These are phyloP conservation scores for Sextonia rubra DNA, from an alignment of 164 flowering plant species.

Conservation along the genomic window DNA sequence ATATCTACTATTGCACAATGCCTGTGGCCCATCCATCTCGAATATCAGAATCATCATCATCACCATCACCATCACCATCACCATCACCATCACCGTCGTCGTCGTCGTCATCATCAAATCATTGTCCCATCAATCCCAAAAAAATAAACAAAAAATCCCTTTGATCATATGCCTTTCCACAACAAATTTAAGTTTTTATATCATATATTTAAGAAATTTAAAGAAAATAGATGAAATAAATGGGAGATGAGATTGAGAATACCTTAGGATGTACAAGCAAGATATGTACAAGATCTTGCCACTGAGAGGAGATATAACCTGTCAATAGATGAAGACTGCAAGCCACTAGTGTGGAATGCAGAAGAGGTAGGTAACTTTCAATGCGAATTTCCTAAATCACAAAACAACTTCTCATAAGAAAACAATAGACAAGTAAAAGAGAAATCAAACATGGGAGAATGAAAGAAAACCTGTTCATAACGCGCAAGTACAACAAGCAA, in stretches of 20 bases:
- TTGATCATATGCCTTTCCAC: too few relatives aligned
- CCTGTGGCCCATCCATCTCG: too few relatives aligned
- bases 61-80: too few relatives aligned
- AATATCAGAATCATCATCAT: too few relatives aligned
- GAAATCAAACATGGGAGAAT: constrained; percentile 4
- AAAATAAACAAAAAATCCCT: too few relatives aligned
- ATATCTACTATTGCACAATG: too few relatives aligned
- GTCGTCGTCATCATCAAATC: too few relatives aligned
- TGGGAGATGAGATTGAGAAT: neutral
- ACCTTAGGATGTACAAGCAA: constrained; percentile 90
- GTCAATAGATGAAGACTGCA: constrained; percentile 70
- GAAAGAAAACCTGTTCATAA: constrained; percentile 52
- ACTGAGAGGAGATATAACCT: constrained; percentile 72
- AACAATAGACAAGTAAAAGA: neutral
- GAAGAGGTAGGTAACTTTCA: constrained; percentile 34
- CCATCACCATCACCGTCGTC: too few relatives aligned
- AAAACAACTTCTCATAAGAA: constrained; percentile 11
- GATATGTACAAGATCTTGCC: constrained; percentile 77
- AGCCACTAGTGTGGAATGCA: constrained; percentile 75
- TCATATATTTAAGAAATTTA: neutral
- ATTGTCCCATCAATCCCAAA: too few relatives aligned
- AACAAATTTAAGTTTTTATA: too few relatives aligned
- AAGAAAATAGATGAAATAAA: neutral
- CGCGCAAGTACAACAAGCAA: constrained; percentile 51
- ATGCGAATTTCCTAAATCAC: constrained; percentile 43